A percentile compares a stretch with the other conserved stretches of the same genome.
phyloP scores from a whole-genome alignment of 768 basidiomycete species.

The Termitomyces sp. region DNA sequence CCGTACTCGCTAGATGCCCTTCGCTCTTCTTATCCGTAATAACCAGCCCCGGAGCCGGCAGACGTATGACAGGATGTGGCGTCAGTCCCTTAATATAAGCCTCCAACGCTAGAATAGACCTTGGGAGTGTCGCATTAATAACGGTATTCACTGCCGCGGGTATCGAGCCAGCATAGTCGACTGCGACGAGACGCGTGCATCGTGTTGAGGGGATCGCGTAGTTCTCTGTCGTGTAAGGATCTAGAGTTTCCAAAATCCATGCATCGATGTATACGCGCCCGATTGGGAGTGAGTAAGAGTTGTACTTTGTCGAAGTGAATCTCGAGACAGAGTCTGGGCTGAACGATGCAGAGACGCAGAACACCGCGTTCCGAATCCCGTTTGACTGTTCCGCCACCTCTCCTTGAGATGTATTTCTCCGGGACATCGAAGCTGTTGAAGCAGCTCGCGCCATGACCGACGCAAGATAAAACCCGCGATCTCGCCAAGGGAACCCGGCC shows the following conservation, averaged over 20 bases:
- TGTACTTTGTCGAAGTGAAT: slow-evolving; percentile 67
- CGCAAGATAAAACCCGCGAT: slow-evolving; percentile 81
- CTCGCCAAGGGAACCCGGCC: slow-evolving; percentile 86
- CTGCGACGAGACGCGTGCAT: slow-evolving; percentile 77
- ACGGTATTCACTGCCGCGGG: slow-evolving; percentile 82
- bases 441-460: slow-evolving; percentile 64
- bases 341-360: slow-evolving; percentile 82
- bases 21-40: slow-evolving; percentile 49
- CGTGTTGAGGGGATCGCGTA: slow-evolving; percentile 91
- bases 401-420: slow-evolving; percentile 32
- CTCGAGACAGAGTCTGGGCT: slow-evolving; percentile 53
- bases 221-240: slow-evolving; percentile 91
- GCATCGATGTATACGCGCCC: slow-evolving; percentile 86
- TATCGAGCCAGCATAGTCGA: slow-evolving; percentile 84
- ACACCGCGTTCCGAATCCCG: slow-evolving; percentile 57
- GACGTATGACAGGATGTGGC: slow-evolving; percentile 60
- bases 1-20: slow-evolving; percentile 34
- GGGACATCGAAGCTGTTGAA: slow-evolving; percentile 30
- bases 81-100: slow-evolving; percentile 60
- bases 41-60: slow-evolving; percentile 63
- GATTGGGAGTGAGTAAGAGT: slow-evolving; percentile 66
- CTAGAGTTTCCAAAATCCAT: slow-evolving; percentile 95
- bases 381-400: slow-evolving; percentile 34
- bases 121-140: slow-evolving; percentile 75
- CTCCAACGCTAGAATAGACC: slow-evolving; percentile 71